phyloP scores from a whole-genome alignment of 371 early-diverging fungal species.

The Vairimorpha apis region DNA sequence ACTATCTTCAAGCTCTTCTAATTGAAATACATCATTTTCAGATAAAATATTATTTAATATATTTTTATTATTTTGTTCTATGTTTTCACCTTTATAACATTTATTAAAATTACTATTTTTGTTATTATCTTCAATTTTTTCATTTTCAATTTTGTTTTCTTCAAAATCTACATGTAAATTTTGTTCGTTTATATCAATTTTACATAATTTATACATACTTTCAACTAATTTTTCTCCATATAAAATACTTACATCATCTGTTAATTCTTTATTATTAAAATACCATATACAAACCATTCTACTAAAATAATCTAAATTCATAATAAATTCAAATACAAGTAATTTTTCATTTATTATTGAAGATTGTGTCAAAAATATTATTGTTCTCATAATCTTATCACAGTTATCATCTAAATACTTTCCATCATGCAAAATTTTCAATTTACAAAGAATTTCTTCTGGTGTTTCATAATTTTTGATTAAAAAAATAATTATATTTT shows the following conservation, averaged over 20 bases:
- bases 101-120: neutral
- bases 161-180: neutral
- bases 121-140: neutral
- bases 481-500: slow-evolving; percentile 22
- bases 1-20: neutral
- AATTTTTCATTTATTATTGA: neutral
- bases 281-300: neutral
- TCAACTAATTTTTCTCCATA: neutral
- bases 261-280: neutral
- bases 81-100: neutral
- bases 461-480: slow-evolving; percentile 4
- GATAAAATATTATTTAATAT: neutral
- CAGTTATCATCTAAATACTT: neutral
- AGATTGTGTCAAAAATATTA: neutral
- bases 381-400: neutral
- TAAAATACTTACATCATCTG: neutral
- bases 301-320: slow-evolving; percentile 6
- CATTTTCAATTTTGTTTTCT: neutral
- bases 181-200: neutral
- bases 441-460: slow-evolving; percentile 20
- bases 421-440: slow-evolving; percentile 1
- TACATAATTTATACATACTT: neutral
- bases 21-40: neutral
- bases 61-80: neutral
- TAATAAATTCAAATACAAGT: neutral